Evolutionary conservation across 2,329 filamentous ascomycete species (phyloP).

Genomic region (Thermothelomyces thermophilus): DNA sequence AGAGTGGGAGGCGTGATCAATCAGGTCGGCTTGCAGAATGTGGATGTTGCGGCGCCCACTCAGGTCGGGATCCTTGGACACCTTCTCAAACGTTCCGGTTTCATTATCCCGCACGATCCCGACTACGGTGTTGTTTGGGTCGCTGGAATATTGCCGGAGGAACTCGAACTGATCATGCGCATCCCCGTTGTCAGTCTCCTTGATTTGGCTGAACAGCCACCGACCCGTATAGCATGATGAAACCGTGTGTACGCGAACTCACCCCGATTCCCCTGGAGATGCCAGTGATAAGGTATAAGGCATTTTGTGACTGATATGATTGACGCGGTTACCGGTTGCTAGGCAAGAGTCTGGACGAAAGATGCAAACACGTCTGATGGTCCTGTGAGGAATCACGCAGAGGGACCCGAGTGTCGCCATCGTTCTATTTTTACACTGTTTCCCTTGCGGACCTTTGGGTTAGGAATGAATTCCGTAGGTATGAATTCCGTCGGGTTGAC

Average conservation of each 20-base stretch:
- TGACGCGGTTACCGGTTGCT: no score
- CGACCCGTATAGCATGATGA: conserved; percentile 23
- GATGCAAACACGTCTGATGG: no score
- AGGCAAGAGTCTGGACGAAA: no score
- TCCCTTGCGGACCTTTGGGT: no score
- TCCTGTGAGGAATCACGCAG: no score
- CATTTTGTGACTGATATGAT: no score
- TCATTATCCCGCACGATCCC: conserved; percentile 43
- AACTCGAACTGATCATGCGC: conserved; percentile 16
- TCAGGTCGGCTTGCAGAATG: conserved; percentile 37
- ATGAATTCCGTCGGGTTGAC: no score
- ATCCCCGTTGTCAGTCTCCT: no score
- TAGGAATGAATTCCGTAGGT: no score
- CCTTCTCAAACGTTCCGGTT: conserved; percentile 32
- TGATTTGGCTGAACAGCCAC: background rate
- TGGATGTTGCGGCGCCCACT: conserved; percentile 33
- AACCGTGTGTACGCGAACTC: conserved; percentile 25
- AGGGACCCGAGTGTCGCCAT: no score
- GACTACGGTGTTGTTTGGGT: conserved; percentile 36
- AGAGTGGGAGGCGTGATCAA: conserved; percentile 28
- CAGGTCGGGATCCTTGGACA: conserved; percentile 25
- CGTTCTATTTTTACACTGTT: no score
- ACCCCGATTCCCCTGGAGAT: conserved; percentile 17
- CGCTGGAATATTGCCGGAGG: conserved; percentile 33
- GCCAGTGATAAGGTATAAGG: conserved; percentile 17